Percentiles rank a stretch among this genome's conserved stretches.
Evolutionary conservation across 495 filamentous ascomycete genomes (phyloP).

Genomic region (Letharia columbiana): DNA sequence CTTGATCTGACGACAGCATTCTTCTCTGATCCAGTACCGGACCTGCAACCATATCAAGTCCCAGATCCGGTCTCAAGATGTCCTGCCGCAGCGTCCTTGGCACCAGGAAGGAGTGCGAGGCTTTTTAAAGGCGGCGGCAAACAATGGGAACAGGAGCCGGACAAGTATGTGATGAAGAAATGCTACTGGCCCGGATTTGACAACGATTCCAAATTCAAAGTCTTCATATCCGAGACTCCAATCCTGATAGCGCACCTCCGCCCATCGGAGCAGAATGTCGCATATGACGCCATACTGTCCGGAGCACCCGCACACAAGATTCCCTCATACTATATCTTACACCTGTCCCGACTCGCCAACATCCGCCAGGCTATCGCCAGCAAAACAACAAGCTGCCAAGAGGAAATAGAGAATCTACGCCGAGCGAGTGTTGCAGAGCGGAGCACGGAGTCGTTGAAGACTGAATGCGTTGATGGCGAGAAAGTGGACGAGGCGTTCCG

Average conservation of each 20-base stretch:
- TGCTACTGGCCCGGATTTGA: not conserved
- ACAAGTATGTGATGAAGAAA: not conserved
- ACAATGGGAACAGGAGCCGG: not conserved
- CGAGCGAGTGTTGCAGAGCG: not conserved
- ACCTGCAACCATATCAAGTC: not conserved
- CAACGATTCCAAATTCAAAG: not conserved
- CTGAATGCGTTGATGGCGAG: not conserved
- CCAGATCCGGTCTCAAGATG: not conserved
- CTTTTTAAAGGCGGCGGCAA: not conserved
- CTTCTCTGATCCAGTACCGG: not conserved
- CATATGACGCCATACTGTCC: not conserved
- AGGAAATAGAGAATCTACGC: no score
- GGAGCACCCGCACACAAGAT: not conserved
- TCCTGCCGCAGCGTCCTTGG: not conserved
- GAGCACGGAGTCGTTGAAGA: not conserved
- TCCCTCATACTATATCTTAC: not conserved
- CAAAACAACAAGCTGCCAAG: no score
- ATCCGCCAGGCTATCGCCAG: not conserved
- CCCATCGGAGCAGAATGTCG: not conserved
- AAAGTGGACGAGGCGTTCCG: not conserved
- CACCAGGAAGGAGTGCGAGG: not conserved
- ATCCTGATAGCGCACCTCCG: not conserved
- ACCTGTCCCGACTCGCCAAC: not conserved
- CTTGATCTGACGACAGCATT: no score
- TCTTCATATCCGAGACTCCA: not conserved